These are phyloP conservation scores for Acorus gramineus DNA, from an alignment of 106 monocot genomes.

Conservation along the genomic window DNA sequence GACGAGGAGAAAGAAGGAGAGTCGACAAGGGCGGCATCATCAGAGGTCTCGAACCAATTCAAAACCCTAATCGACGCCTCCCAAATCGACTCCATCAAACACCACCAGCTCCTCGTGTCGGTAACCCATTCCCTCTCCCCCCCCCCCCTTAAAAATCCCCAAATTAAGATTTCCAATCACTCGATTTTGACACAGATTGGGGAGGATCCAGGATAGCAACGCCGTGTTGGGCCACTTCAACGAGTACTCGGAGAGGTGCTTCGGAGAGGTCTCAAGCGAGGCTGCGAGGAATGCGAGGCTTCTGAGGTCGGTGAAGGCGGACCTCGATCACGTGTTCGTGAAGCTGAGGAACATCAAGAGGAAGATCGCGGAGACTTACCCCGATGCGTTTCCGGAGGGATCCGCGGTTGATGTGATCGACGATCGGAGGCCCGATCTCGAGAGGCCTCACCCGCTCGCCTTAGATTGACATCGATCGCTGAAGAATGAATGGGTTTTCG, in stretches of 20 bases:
- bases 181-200: conserved; percentile 41
- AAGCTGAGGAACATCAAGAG: conserved; percentile 90
- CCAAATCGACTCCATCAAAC: conserved; percentile 50
- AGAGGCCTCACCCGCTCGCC: conserved; percentile 22
- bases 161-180: background rate
- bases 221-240: conserved; percentile 92
- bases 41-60: conserved; percentile 59
- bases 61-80: conserved; percentile 46
- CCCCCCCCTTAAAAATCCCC: background rate
- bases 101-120: conserved; percentile 74
- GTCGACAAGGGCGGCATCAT: conserved; percentile 37
- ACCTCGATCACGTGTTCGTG: conserved; percentile 81
- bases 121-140: background rate
- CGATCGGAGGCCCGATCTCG: conserved; percentile 84
- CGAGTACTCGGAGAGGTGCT: conserved; percentile 83
- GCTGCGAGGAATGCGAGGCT: conserved; percentile 66
- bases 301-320: conserved; percentile 80
- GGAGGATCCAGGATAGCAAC: conserved; percentile 89
- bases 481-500: too few relatives aligned
- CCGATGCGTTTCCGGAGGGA: conserved; percentile 76
- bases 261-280: conserved; percentile 61
- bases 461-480: too few relatives aligned
- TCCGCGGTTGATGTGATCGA: conserved; percentile 16
- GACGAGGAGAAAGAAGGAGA: conserved; percentile 6
- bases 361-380: conserved; percentile 64